These are phyloP conservation scores for Phytopythium helicoides DNA, from an alignment of 352 stramenopile species.

Conservation along the genomic window DNA sequence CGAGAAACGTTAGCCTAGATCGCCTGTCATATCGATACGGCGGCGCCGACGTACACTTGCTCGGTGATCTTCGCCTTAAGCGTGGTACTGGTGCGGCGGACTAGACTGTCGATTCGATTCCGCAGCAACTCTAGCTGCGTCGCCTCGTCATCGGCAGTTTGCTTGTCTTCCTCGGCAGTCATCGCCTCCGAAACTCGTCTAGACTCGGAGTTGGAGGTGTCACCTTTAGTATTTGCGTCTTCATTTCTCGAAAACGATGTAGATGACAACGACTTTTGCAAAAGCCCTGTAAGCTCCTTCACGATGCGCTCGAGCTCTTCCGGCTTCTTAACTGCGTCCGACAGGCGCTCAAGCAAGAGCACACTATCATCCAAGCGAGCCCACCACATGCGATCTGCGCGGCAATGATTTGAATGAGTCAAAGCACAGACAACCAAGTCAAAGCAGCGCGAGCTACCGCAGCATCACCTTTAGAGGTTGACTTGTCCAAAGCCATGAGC, in stretches of 20 bases:
- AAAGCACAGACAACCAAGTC: too few relatives aligned
- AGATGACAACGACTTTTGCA: constrained; percentile 23
- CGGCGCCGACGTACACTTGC: constrained; percentile 45
- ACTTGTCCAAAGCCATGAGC: constrained; percentile 44
- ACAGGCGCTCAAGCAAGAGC: constrained; percentile 43
- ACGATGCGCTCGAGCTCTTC: constrained; percentile 58
- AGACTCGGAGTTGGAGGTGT: too few relatives aligned
- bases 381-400: constrained; percentile 35
- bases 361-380: constrained; percentile 52
- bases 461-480: background rate
- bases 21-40: background rate
- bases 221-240: too few relatives aligned
- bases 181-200: constrained; percentile 1
- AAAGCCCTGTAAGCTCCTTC: constrained; percentile 44
- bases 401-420: too few relatives aligned
- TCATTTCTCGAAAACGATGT: too few relatives aligned
- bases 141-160: constrained; percentile 10
- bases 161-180: constrained; percentile 6
- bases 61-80: constrained; percentile 46
- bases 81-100: constrained; percentile 39
- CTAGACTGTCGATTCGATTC: constrained; percentile 45
- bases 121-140: constrained; percentile 38
- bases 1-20: constrained; percentile 1
- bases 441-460: too few relatives aligned
- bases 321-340: constrained; percentile 42